These are phyloP conservation scores for Chlamydomonas eustigma DNA, from an alignment of 139 green algal species.

Conservation along the genomic window DNA sequence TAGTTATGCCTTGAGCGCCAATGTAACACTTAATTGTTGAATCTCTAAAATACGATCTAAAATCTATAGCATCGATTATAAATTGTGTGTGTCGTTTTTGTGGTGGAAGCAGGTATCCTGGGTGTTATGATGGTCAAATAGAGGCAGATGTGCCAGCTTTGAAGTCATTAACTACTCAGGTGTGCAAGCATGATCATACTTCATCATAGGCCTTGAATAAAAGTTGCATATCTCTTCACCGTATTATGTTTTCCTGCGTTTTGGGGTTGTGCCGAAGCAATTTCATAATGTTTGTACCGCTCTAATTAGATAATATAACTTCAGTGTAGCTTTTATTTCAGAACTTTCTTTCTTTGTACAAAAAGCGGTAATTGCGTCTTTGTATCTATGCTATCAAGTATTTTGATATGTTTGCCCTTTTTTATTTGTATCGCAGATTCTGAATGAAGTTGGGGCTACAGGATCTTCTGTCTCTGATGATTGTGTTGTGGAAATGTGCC, in stretches of 20 bases:
- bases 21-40: too few relatives aligned
- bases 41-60: too few relatives aligned
- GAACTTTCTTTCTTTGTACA: neutral
- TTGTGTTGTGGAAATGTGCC: slow-evolving; percentile 66
- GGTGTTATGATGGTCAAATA: slow-evolving; percentile 14
- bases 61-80: too few relatives aligned
- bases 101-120: slow-evolving; percentile 9
- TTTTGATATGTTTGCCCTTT: neutral
- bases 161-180: slow-evolving; percentile 9
- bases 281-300: too few relatives aligned
- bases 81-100: too few relatives aligned
- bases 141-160: slow-evolving; percentile 76
- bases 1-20: too few relatives aligned
- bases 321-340: neutral
- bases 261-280: too few relatives aligned
- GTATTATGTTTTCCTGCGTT: neutral
- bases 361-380: neutral
- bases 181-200: neutral
- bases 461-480: slow-evolving; percentile 44
- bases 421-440: slow-evolving; percentile 20
- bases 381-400: neutral
- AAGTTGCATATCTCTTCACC: neutral
- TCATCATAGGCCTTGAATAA: neutral
- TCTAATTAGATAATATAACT: neutral
- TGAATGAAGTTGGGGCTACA: slow-evolving; percentile 20